Conservation (phyloP, 1,139 yeast species). For the Blastobotrys raffinosifermentans region DNA sequence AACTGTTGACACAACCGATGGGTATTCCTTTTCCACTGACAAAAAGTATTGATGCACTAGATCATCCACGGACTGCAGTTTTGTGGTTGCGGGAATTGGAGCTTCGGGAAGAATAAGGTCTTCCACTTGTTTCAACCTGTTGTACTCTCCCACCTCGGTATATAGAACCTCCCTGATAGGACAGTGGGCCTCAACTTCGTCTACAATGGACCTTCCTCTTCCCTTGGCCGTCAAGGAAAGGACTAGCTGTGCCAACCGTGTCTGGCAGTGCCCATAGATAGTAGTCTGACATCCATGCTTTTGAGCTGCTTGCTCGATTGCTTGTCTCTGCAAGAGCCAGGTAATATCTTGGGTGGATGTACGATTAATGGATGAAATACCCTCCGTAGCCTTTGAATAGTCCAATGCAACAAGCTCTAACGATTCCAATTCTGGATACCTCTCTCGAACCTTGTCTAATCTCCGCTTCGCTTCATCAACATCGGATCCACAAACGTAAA, state of each 20-base stretch:
- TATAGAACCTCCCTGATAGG: slow-evolving; percentile 72
- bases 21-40: slow-evolving; percentile 72
- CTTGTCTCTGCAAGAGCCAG: slow-evolving; percentile 43
- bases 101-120: slow-evolving; percentile 13
- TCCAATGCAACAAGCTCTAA: slow-evolving; percentile 22
- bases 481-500: slow-evolving; percentile 37
- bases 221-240: slow-evolving; percentile 85
- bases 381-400: not conserved
- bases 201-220: slow-evolving; percentile 58
- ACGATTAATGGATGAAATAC: slow-evolving; percentile 10
- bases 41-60: slow-evolving; percentile 68
- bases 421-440: slow-evolving; percentile 22
- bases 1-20: slow-evolving; percentile 90
- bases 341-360: slow-evolving; percentile 48
- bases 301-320: slow-evolving; percentile 46
- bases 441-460: slow-evolving; percentile 20
- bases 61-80: slow-evolving; percentile 74
- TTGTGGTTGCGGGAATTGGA: slow-evolving; percentile 37
- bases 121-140: slow-evolving; percentile 35
- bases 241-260: slow-evolving; percentile 72
- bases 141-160: slow-evolving; percentile 58
- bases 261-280: slow-evolving; percentile 74
- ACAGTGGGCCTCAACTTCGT: slow-evolving; percentile 41
- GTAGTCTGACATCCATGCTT: slow-evolving; percentile 46
- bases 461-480: slow-evolving; percentile 12